phyloP scores from a whole-genome alignment of 331 rosid genomes.

The Rhamnella rubrinervis region DNA sequence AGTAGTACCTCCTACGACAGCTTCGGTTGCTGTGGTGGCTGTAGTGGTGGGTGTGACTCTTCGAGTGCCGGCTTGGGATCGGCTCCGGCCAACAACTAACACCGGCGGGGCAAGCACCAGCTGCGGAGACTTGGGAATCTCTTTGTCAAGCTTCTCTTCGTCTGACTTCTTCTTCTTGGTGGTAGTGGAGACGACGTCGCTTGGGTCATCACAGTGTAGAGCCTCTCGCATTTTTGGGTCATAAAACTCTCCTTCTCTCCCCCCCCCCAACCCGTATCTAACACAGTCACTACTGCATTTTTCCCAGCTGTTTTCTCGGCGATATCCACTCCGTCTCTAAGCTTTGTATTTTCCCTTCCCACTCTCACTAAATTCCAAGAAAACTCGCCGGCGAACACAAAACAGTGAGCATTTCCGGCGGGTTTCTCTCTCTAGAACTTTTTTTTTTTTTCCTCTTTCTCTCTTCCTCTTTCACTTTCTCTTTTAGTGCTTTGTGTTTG shows the following conservation, averaged over 20 bases:
- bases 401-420: constrained; percentile 25
- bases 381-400: constrained; percentile 31
- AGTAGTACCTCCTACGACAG: constrained; percentile 13
- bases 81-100: constrained; percentile 43
- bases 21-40: constrained; percentile 12
- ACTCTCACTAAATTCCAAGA: background rate
- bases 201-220: constrained; percentile 42
- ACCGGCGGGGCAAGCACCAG: constrained; percentile 38
- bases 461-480: constrained; percentile 14
- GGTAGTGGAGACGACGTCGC: constrained; percentile 31
- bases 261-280: background rate
- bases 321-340: too few relatives aligned
- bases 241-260: constrained; percentile 8
- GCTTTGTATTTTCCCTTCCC: too few relatives aligned
- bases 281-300: constrained; percentile 1
- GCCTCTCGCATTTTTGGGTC: constrained; percentile 45
- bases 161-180: constrained; percentile 58
- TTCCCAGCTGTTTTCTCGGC: background rate
- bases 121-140: constrained; percentile 20
- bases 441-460: background rate
- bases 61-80: constrained; percentile 64
- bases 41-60: constrained; percentile 72
- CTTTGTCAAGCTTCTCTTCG: constrained; percentile 33
- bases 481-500: constrained; percentile 44
- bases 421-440: constrained; percentile 16